phyloP scores from a whole-genome alignment of 352 stramenopile species.

The Thraustochytrium striatum region DNA sequence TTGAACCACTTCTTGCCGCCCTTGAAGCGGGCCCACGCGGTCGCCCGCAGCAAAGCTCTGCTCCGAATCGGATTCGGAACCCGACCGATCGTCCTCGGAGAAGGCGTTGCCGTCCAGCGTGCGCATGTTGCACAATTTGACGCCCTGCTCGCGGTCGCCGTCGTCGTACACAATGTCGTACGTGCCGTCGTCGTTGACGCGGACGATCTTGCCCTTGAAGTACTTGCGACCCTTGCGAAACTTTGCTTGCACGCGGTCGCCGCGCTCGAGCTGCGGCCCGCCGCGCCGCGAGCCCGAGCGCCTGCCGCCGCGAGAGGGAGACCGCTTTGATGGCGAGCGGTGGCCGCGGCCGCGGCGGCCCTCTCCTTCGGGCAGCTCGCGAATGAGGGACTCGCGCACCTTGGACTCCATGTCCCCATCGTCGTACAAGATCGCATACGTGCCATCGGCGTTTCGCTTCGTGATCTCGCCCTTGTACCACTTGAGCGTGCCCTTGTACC shows the following conservation, averaged over 20 bases:
- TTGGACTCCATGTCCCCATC: conserved; percentile 63
- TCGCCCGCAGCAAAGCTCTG: conserved; percentile 22
- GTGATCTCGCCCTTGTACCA: conserved; percentile 53
- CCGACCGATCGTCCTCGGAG: not conserved
- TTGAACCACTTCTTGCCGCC: conserved; percentile 69
- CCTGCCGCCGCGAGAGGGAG: not conserved
- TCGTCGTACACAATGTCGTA: conserved; percentile 67
- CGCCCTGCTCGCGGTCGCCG: conserved; percentile 60
- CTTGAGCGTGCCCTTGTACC: conserved; percentile 51
- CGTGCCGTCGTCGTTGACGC: conserved; percentile 53
- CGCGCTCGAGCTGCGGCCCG: not conserved
- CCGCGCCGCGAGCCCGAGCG: not conserved
- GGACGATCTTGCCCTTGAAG: conserved; percentile 53
- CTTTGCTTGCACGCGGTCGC: conserved; percentile 53
- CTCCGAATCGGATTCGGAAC: too few species aligned
- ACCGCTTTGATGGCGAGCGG: not conserved
- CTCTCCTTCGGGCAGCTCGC: not conserved
- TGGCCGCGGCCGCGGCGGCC: not conserved
- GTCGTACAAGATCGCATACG: conserved; percentile 66
- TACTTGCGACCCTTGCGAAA: conserved; percentile 50
- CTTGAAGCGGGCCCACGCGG: conserved; percentile 62
- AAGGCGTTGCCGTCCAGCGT: not conserved
- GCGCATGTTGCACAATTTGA: not conserved
- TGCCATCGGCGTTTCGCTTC: conserved; percentile 61
- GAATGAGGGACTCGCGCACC: conserved; percentile 48